These are phyloP conservation scores for Cladophialophora exuberans DNA, from an alignment of 2,329 filamentous ascomycete genomes.

Conservation along the genomic window DNA sequence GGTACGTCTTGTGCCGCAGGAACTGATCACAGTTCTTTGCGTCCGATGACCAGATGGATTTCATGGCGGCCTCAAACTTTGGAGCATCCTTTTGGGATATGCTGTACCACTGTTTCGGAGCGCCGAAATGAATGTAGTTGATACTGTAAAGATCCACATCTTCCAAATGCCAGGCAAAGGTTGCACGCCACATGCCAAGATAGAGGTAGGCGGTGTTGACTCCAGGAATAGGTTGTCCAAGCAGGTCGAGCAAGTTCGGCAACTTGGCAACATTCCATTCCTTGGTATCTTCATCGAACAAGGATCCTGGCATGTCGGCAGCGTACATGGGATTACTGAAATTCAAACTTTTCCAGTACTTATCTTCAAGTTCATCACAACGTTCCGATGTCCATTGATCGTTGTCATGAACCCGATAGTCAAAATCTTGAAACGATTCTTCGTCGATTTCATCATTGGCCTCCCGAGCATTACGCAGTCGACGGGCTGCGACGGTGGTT, in stretches of 20 bases:
- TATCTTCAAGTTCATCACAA: slow-evolving; percentile 90
- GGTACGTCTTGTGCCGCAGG: slow-evolving; percentile 93
- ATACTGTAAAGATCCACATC: slow-evolving; percentile 99
- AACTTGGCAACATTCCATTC: slow-evolving; percentile 95
- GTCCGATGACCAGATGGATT: slow-evolving; percentile 77
- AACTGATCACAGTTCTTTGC: slow-evolving; percentile 97
- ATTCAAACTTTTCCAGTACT: slow-evolving; percentile 96
- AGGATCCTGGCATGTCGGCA: slow-evolving; percentile 91
- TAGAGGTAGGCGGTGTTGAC: slow-evolving; percentile 99
- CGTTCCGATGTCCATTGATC: slow-evolving; percentile 89
- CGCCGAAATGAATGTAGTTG: slow-evolving; percentile 98
- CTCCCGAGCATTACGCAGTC: slow-evolving; percentile 81
- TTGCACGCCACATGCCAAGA: slow-evolving; percentile 99
- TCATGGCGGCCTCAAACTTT: slow-evolving; percentile 93
- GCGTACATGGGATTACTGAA: slow-evolving; percentile 95
- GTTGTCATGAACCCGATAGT: slow-evolving; percentile 81
- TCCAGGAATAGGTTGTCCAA: slow-evolving; percentile 93
- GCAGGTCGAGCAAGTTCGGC: slow-evolving; percentile 87
- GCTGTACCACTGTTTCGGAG: slow-evolving; percentile 99
- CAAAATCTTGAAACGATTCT: slow-evolving; percentile 84
- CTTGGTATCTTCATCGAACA: slow-evolving; percentile 84
- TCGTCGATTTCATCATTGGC: slow-evolving; percentile 81
- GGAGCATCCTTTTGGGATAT: slow-evolving; percentile 95
- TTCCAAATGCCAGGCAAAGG: slow-evolving; percentile 98
- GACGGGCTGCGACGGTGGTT: slow-evolving; percentile 78